Evolutionary conservation across 176 grass and related monocot species (phyloP), one percentile per base, ranked within the genome.

Genomic region (Puccinellia tenuiflora): DNA sequence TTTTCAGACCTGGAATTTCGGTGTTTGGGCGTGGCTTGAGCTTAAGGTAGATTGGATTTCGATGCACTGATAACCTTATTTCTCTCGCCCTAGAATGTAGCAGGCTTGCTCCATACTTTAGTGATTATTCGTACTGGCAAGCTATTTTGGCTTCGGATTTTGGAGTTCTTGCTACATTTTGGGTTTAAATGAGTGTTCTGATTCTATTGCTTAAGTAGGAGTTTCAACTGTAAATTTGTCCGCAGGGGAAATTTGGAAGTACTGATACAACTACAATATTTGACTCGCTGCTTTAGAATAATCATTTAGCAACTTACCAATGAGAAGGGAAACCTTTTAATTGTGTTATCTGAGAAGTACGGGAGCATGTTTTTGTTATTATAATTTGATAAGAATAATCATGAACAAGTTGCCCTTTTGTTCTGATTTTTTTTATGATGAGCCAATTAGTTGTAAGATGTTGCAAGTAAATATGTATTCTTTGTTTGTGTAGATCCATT

Each of bases 401-500:
- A 16, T 77, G 12, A 33, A 29, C 22, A 33, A 80, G 26, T 62
- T 62, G 5, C 59, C 3, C 25, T 29, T 4, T 61, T 9, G 9
- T 61, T 62, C 25, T 60, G 55, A n/a, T n/a, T 57, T 12, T 57
- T 57, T 57, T 57, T 25, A 15, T 15, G 57, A 62, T 62, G 59
- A 28, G 55, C 22, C 24, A 28, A 39, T 72, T 75, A 25, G 68
- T n/a, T 63, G 17, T 54, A 40, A 68, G 74, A 62, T 60, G 46
- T 75, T 85, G 18, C 56, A 64, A 37, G 21, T 78, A 80, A 73
- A 39, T 31, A 72, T 86, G 9, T 78, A 0, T 55, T 76, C 71
- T 30, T 21, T 78, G n/a, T 80, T 85, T 68, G 79, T 87, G 79
- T 86, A 99, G 93, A 99, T 89, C 97, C 93, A 3, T 84, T 94